These are phyloP conservation scores for Cladophialophora psammophila DNA, from an alignment of 2,329 filamentous ascomycete genomes.

Conservation along the genomic window DNA sequence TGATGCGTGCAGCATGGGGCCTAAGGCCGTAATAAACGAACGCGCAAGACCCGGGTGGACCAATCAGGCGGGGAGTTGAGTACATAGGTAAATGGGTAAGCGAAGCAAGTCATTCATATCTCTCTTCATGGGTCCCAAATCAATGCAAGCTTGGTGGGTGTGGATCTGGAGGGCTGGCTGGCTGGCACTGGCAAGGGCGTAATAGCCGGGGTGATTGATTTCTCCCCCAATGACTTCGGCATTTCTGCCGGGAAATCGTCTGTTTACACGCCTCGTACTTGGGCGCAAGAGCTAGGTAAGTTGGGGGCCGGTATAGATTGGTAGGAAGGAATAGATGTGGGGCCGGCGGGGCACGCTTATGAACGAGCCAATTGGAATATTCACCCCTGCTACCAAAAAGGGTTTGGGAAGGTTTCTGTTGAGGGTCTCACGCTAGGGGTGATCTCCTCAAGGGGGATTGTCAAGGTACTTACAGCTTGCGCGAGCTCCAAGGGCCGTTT, in stretches of 20 bases:
- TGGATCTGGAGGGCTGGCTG: background rate
- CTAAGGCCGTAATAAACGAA: constrained; percentile 9
- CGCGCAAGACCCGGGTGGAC: constrained; percentile 1
- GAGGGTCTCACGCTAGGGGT: background rate
- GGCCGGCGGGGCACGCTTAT: constrained; percentile 16
- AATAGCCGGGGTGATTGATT: background rate
- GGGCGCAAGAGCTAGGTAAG: background rate
- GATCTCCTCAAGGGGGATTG: background rate
- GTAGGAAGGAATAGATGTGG: constrained; percentile 4
- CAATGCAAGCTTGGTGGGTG: background rate
- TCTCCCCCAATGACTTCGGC: constrained; percentile 6
- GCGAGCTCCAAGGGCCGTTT: background rate
- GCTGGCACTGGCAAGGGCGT: background rate
- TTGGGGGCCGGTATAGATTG: constrained; percentile 3
- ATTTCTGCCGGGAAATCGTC: constrained; percentile 7
- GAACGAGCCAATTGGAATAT: constrained; percentile 26
- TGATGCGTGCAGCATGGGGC: background rate
- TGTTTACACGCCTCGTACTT: background rate
- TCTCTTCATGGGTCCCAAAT: background rate
- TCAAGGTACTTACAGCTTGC: background rate
- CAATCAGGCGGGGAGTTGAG: background rate
- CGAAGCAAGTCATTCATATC: background rate
- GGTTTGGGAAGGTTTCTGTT: background rate
- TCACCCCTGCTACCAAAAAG: constrained; percentile 24
- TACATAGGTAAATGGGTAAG: background rate